Conservation (phyloP, 2,329 filamentous ascomycete species). For the Hypoxylon sp. region DNA sequence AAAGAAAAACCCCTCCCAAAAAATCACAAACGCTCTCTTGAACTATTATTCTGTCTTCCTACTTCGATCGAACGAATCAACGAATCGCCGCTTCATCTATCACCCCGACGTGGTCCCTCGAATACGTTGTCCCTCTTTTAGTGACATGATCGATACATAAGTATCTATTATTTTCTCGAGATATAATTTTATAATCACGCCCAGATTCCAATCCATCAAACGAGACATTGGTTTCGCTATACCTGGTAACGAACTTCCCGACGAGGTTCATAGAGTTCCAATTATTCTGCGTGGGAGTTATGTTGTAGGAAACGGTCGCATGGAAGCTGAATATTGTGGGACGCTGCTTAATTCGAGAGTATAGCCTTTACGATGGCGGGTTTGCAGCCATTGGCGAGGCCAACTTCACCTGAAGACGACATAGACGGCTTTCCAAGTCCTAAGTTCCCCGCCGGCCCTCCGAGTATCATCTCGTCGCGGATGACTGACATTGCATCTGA, state of each 20-base stretch:
- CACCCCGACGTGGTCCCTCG: slow-evolving; percentile 9
- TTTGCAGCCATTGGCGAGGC: slow-evolving; percentile 56
- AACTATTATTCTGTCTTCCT: slow-evolving; percentile 16
- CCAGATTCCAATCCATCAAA: neutral
- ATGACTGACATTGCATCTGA: slow-evolving; percentile 77
- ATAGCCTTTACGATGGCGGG: slow-evolving; percentile 57
- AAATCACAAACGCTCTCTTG: slow-evolving; percentile 34
- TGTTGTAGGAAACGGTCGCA: slow-evolving; percentile 20
- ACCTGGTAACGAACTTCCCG: slow-evolving; percentile 1
- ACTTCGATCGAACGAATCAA: slow-evolving; percentile 12
- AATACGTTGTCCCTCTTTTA: slow-evolving; percentile 10
- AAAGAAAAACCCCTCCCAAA: neutral
- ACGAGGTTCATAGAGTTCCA: neutral
- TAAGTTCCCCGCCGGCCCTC: slow-evolving; percentile 64
- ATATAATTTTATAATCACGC: slow-evolving; percentile 12
- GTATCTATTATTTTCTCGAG: slow-evolving; percentile 13
- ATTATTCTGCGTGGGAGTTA: neutral
- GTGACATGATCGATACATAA: slow-evolving; percentile 14
- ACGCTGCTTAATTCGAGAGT: neutral
- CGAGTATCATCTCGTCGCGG: slow-evolving; percentile 79
- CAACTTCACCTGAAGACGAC: slow-evolving; percentile 57
- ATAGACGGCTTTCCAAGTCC: slow-evolving; percentile 59
- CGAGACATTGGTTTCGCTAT: slow-evolving; percentile 4
- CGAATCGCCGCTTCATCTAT: slow-evolving; percentile 7
- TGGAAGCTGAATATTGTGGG: slow-evolving; percentile 22